Base-by-base conservation (phyloP, 2,329 filamentous ascomycete species). In the Cryphonectria radicalis region DNA sequence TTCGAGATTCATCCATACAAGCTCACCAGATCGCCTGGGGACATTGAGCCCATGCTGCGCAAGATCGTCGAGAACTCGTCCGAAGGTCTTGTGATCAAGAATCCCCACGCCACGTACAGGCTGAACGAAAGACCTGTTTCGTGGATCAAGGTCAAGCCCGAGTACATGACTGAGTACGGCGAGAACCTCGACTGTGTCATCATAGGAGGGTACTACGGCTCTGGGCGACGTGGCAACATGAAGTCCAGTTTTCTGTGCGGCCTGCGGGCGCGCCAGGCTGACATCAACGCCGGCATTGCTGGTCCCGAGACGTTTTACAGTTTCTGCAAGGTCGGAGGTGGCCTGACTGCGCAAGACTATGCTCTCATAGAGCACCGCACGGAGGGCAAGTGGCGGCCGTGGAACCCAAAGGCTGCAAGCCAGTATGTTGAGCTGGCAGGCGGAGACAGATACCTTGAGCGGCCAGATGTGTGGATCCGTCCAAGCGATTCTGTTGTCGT, bases 241-340 rank as follows among this genome's bases (percentile, higher is more conserved):
- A 83, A 98, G 4, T 94, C 94, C 0, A 96, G 91, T 73, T 99
- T 95, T 78, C 80, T 99, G n/a, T 98, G 95, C 77, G 96, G 95
- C 0, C 83, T 99, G 11, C 88, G 93, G 40, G 90, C 92, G 0
- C 90, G 94, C 67, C 88, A 92, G 74, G 88, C 91, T 73, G 87
- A 92, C 43, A 86, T 92, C 46, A 83, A 85, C 50, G 83, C 84
- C 2, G 88, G 88, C 2, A 60, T 59, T 13, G 84, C 84, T 6
- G 87, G 90, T 73, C 87, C 90, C 0, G 91, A 93, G 81, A 94
- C 93, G 79, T 97, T 91, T 77, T 93, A 91, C 76, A 97, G 94
- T n/a, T 98, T 99, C 82, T 97, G 95, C 86, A 98, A 96, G 80
- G 96, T 99, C 22, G 96, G 96, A n/a, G 96, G 96, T 68, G 96